Percentiles rank a stretch among this genome's conserved stretches.
Conservation (phyloP, 352 stramenopile genomes). For the Phytophthora nicotianae region DNA sequence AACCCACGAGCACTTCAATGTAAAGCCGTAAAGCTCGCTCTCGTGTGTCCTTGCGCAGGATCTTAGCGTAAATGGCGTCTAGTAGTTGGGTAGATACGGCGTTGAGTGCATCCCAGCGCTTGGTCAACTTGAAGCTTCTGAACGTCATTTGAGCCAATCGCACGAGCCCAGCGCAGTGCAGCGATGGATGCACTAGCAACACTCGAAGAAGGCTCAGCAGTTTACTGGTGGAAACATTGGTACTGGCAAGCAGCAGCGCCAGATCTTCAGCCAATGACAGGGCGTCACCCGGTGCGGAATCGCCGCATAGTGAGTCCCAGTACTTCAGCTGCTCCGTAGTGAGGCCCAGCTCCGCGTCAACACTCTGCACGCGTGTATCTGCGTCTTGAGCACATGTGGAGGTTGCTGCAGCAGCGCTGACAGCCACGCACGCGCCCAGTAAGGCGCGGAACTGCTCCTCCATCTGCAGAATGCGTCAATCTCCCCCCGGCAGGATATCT, state of each 20-base stretch:
- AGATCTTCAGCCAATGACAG: conserved; percentile 48
- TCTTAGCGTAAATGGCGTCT: conserved; percentile 48
- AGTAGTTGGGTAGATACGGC: conserved; percentile 45
- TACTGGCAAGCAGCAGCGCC: conserved; percentile 67
- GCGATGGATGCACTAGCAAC: conserved; percentile 39
- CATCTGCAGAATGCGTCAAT: conserved; percentile 35
- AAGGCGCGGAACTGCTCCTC: conserved; percentile 52
- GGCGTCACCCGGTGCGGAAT: conserved; percentile 24
- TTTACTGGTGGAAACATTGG: conserved; percentile 39
- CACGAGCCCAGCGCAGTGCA: conserved; percentile 51
- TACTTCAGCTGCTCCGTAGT: conserved; percentile 50
- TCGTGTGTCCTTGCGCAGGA: conserved; percentile 25
- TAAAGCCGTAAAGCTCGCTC: conserved; percentile 56
- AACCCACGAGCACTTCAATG: conserved; percentile 69
- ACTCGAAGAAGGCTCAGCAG: conserved; percentile 43
- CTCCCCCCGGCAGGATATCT: conserved; percentile 18
- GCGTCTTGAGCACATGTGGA: conserved; percentile 5
- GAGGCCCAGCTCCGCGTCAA: conserved; percentile 29
- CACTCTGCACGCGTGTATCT: conserved; percentile 6
- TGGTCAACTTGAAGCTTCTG: conserved; percentile 70
- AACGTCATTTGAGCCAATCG: conserved; percentile 64
- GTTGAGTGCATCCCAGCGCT: conserved; percentile 70
- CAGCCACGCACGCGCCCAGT: conserved; percentile 43
- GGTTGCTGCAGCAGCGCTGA: conserved; percentile 24
- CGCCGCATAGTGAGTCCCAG: conserved; percentile 51